Evolutionary conservation across 2,329 filamentous ascomycete genomes (phyloP), one percentile per base, ranked within the genome.

Genomic region (Leptographium procerum): DNA sequence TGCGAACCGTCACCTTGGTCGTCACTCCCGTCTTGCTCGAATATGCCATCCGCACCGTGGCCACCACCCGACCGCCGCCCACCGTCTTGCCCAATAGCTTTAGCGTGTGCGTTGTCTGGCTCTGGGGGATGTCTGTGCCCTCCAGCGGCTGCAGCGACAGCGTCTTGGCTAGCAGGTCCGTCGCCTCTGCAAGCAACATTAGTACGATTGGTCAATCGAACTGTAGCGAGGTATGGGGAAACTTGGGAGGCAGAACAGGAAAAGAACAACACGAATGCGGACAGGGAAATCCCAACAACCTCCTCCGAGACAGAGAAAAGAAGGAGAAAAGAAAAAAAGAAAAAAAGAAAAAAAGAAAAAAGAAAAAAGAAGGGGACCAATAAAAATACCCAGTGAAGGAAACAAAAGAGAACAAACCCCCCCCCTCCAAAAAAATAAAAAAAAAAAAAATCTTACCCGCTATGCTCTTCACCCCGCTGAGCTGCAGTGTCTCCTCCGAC

Each of bases 11-110:
- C 66, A 99, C 90, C 82, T 97, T 97, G 68, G 92, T 95, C 60
- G 94, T 96, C 29, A 97, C 91, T 56, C 94, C 94, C 55, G 86
- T 87, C 80, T 95, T 96, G 67, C 88, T 85, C 61, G 89, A 95
- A 74, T 85, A 96, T 1, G 91, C 94, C 91, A 99, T 96, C 73
- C 91, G 84, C 63, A 97, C 84, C 64, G 84, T 86, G 61, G 88
- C 88, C 58, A 91, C 89, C 19, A 99, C 92, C 68, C 87, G 87
- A 64, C 94, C 94, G 40, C 92, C 94, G 36, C 83, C 85, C 62
- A 97, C 86, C 50, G 90, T 96, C 84, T 96, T 97, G 70, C 94
- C 94, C 71, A 96, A 88, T 40, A 99, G 79, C 76, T 96, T 97
- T 70, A 99, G 85, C 4, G 91, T 91, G 72, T 99, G 94, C 62